Evolutionary conservation across 2,329 filamentous ascomycete genomes (phyloP).

Genomic region (Penicillium sp.): DNA sequence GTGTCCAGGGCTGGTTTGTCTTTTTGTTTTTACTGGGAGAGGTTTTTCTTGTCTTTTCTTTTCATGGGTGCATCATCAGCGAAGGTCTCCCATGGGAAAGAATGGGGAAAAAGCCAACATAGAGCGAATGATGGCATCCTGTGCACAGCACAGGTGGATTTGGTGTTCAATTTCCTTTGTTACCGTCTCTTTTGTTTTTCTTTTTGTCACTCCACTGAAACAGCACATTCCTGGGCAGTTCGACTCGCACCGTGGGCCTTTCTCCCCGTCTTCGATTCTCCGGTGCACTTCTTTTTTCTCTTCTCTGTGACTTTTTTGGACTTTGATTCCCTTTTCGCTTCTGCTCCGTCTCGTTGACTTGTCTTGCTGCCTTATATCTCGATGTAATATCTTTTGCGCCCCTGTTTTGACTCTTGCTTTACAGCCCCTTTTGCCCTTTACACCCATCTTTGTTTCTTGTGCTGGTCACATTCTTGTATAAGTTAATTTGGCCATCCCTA

Average conservation of each 20-base stretch:
- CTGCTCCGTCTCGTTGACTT: constrained; percentile 23
- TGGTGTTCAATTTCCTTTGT: constrained; percentile 49
- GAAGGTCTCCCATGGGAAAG: too few species aligned
- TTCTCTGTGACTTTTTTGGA: constrained; percentile 27
- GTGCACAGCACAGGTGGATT: constrained; percentile 10
- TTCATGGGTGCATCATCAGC: too few species aligned
- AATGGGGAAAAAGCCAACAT: constrained; percentile 14
- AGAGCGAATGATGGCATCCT: constrained; percentile 21
- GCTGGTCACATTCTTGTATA: constrained; percentile 44
- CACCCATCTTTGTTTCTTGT: constrained; percentile 30
- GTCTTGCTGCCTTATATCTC: constrained; percentile 26
- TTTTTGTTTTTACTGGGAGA: not conserved
- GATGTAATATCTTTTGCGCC: constrained; percentile 33
- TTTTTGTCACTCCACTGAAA: constrained; percentile 17
- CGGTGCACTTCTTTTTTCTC: constrained; percentile 39
- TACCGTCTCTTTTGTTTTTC: constrained; percentile 36
- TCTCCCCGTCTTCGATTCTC: constrained; percentile 48
- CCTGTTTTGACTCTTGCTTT: constrained; percentile 16
- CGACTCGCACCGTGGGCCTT: constrained; percentile 10
- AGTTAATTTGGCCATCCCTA: constrained; percentile 32
- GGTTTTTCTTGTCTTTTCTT: too few species aligned
- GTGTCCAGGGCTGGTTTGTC: not conserved
- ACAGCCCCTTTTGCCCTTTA: constrained; percentile 11
- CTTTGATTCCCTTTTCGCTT: constrained; percentile 11
- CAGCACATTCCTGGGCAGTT: constrained; percentile 22